These are phyloP conservation scores for Naganishia onofrii DNA, from an alignment of 768 basidiomycete genomes.

Conservation along the genomic window DNA sequence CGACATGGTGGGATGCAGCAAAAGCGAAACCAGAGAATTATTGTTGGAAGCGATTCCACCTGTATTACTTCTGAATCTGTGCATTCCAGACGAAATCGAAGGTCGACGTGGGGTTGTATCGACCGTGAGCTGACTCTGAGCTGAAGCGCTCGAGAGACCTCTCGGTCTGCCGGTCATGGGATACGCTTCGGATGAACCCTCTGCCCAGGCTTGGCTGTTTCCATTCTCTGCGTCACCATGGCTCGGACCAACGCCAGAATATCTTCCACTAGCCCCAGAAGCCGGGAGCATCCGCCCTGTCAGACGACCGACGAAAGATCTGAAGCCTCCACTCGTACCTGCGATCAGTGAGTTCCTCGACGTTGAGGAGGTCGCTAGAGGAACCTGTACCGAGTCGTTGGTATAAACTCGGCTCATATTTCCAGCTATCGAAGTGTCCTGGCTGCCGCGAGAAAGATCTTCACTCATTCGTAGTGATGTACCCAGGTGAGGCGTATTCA, in stretches of 20 bases:
- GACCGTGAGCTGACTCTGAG: conserved; percentile 1
- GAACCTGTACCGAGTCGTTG: conserved; percentile 2
- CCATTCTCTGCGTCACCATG: conserved; percentile 5
- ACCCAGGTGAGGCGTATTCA: background rate
- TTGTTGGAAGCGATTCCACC: conserved; percentile 1
- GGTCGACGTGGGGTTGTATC: background rate
- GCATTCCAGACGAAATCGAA: conserved; percentile 16
- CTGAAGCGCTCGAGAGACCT: conserved; percentile 25
- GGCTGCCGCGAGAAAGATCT: background rate
- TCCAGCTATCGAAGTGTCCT: background rate
- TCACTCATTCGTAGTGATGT: background rate
- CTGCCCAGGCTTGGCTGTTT: background rate
- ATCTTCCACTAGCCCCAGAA: background rate
- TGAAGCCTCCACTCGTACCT: conserved; percentile 7
- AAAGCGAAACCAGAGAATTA: conserved; percentile 23
- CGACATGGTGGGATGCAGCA: conserved; percentile 20
- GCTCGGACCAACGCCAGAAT: background rate
- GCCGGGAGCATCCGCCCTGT: conserved; percentile 17
- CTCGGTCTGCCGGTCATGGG: conserved; percentile 22
- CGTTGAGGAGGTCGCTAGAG: background rate
- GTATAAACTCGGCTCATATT: background rate
- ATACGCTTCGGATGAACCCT: conserved; percentile 1
- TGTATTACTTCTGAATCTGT: conserved; percentile 3
- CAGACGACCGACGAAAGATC: conserved; percentile 25
- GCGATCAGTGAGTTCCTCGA: conserved; percentile 1